Conservation (phyloP, 2,329 filamentous ascomycete species). For the Aspergillus brasiliensis region DNA sequence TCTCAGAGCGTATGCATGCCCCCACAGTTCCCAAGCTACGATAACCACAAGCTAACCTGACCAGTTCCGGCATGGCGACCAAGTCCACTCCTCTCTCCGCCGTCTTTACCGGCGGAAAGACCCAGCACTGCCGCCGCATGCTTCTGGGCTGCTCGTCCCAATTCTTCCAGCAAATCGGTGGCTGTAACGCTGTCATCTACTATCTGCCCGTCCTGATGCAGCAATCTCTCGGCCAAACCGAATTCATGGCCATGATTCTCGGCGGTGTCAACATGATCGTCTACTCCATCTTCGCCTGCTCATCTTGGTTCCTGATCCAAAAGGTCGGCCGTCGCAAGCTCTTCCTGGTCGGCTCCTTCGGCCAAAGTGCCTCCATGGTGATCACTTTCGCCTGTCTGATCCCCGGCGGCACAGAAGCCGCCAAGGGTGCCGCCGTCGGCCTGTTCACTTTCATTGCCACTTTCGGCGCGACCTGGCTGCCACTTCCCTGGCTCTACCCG, state of each 20-base stretch:
- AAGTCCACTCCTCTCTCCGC: constrained; percentile 26
- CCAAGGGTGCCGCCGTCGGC: constrained; percentile 53
- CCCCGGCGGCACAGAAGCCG: constrained; percentile 19
- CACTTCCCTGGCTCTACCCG: constrained; percentile 58
- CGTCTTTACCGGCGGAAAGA: constrained; percentile 33
- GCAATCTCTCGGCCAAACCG: constrained; percentile 33
- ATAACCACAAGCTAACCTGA: constrained; percentile 33
- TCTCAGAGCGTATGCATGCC: constrained; percentile 42
- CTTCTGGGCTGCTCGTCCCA: constrained; percentile 34
- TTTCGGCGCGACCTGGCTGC: constrained; percentile 65
- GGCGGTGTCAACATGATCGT: constrained; percentile 33
- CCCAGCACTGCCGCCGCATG: constrained; percentile 35
- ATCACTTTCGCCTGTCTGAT: constrained; percentile 40
- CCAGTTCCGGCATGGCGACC: constrained; percentile 22
- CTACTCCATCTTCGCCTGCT: constrained; percentile 30
- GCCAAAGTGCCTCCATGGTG: constrained; percentile 38
- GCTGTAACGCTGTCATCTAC: constrained; percentile 50
- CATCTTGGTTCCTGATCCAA: constrained; percentile 33
- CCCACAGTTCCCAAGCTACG: constrained; percentile 10
- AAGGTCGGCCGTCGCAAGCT: constrained; percentile 46
- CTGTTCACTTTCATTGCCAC: constrained; percentile 69
- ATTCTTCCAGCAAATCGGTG: constrained; percentile 49
- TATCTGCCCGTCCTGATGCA: constrained; percentile 50
- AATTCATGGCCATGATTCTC: constrained; percentile 25
- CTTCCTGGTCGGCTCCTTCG: constrained; percentile 33